A percentile compares a stretch with the other conserved stretches of the same genome.
Evolutionary conservation across 2,329 filamentous ascomycete genomes (phyloP).

Genomic region (Colletotrichum graminicola): DNA sequence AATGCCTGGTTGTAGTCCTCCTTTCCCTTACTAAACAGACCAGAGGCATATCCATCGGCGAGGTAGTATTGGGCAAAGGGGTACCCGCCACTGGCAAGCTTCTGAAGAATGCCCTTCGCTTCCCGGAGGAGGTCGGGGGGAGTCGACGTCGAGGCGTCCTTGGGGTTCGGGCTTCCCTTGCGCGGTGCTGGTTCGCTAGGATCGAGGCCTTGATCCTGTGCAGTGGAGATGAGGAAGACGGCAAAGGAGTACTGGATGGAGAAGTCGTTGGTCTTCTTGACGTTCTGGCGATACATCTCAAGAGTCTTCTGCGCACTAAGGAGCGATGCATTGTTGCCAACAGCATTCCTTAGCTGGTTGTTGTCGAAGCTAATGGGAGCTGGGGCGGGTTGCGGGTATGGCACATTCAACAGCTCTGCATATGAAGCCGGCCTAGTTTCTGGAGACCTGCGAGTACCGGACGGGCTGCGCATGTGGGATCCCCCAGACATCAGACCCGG

Average conservation of each 20-base stretch:
- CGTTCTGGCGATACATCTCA: conserved; percentile 96
- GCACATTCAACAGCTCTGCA: conserved; percentile 72
- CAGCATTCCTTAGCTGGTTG: conserved; percentile 78
- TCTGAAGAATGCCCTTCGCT: conserved; percentile 89
- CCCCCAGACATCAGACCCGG: conserved; percentile 60
- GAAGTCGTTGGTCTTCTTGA: conserved; percentile 95
- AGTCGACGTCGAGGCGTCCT: conserved; percentile 59
- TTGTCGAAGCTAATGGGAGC: conserved; percentile 82
- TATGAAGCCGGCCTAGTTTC: conserved; percentile 67
- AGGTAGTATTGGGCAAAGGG: conserved; percentile 99
- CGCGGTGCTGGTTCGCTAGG: conserved; percentile 59
- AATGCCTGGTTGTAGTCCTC: conserved; percentile 93
- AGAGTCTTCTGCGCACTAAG: conserved; percentile 93
- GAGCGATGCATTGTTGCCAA: conserved; percentile 91
- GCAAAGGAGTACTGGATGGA: conserved; percentile 97
- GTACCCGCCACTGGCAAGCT: conserved; percentile 87
- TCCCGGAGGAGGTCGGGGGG: conserved; percentile 82
- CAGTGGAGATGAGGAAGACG: conserved; percentile 90
- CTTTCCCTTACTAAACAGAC: conserved; percentile 94
- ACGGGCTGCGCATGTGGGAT: conserved; percentile 61
- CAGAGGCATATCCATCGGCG: conserved; percentile 92
- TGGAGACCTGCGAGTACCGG: conserved; percentile 66
- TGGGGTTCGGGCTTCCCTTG: conserved; percentile 61
- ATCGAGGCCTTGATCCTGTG: conserved; percentile 79
- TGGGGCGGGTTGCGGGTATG: conserved; percentile 82